These are phyloP conservation scores for Boletales sp. DNA, from an alignment of 768 basidiomycete genomes.

Conservation along the genomic window DNA sequence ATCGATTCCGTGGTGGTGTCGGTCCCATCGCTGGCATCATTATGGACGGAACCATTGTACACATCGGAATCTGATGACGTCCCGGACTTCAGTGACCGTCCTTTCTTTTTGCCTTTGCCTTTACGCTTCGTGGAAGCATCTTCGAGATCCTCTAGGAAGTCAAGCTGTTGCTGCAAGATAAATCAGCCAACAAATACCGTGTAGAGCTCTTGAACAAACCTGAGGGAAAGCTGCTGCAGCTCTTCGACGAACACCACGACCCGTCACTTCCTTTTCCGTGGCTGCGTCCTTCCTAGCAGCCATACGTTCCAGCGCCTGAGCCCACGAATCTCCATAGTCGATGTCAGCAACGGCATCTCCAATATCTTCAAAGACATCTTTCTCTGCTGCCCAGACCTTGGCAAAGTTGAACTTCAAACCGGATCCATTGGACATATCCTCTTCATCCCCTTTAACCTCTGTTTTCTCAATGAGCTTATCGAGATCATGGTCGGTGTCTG, in stretches of 20 bases:
- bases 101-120: slow-evolving; percentile 33
- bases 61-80: slow-evolving; percentile 40
- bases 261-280: slow-evolving; percentile 53
- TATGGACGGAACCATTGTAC: slow-evolving; percentile 26
- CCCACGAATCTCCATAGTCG: slow-evolving; percentile 78
- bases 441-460: slow-evolving; percentile 63
- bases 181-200: neutral
- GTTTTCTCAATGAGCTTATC: slow-evolving; percentile 85
- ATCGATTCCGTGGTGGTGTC: slow-evolving; percentile 26
- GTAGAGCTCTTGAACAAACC: slow-evolving; percentile 16
- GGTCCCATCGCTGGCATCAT: slow-evolving; percentile 16
- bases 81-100: slow-evolving; percentile 26
- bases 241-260: slow-evolving; percentile 71
- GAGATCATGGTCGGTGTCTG: slow-evolving; percentile 79
- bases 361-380: slow-evolving; percentile 66
- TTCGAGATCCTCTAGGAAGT: slow-evolving; percentile 31
- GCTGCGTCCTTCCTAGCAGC: slow-evolving; percentile 39
- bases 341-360: slow-evolving; percentile 44
- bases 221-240: slow-evolving; percentile 52
- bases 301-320: slow-evolving; percentile 56
- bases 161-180: slow-evolving; percentile 26
- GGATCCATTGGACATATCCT: slow-evolving; percentile 47
- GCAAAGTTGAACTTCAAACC: slow-evolving; percentile 77
- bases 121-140: slow-evolving; percentile 39
- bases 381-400: slow-evolving; percentile 86